A percentile compares a stretch with the other conserved stretches of the same genome.
These are phyloP conservation scores for Pisolithus microcarpus DNA, from an alignment of 768 basidiomycete genomes.

Conservation along the genomic window DNA sequence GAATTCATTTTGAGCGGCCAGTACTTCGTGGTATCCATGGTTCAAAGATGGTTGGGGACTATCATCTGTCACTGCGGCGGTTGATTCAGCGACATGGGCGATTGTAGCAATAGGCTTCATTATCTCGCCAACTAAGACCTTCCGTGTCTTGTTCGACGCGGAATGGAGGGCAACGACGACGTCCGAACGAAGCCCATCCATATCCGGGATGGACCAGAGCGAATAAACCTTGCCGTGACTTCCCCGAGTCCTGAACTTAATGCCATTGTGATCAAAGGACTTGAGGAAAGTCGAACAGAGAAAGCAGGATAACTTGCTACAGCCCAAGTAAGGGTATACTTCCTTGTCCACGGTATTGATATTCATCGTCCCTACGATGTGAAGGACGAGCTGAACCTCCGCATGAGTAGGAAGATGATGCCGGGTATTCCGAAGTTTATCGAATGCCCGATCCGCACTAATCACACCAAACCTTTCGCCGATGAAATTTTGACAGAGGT, in stretches of 20 bases:
- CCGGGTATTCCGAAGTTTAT: not conserved
- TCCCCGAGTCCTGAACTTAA: not conserved
- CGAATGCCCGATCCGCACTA: not conserved
- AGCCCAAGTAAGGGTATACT: not conserved
- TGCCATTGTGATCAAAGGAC: not conserved
- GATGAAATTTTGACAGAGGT: not conserved
- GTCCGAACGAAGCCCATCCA: no score
- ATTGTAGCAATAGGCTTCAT: no score
- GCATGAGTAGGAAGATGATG: not conserved
- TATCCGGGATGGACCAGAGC: no score
- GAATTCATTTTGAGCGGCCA: no score
- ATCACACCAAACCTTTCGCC: not conserved
- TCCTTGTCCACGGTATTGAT: not conserved
- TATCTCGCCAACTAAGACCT: no score
- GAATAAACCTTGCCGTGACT: not conserved
- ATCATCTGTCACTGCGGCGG: no score
- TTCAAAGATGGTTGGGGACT: no score
- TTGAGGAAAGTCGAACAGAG: not conserved
- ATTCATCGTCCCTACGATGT: not conserved
- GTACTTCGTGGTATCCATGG: no score
- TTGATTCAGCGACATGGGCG: no score
- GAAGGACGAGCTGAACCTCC: slow-evolving; percentile 1
- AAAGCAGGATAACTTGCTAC: slow-evolving; percentile 1
- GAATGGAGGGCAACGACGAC: no score
- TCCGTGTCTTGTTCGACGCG: no score